Base-by-base conservation (phyloP, 2,329 filamentous ascomycete genomes). In the Fusarium sp. region DNA sequence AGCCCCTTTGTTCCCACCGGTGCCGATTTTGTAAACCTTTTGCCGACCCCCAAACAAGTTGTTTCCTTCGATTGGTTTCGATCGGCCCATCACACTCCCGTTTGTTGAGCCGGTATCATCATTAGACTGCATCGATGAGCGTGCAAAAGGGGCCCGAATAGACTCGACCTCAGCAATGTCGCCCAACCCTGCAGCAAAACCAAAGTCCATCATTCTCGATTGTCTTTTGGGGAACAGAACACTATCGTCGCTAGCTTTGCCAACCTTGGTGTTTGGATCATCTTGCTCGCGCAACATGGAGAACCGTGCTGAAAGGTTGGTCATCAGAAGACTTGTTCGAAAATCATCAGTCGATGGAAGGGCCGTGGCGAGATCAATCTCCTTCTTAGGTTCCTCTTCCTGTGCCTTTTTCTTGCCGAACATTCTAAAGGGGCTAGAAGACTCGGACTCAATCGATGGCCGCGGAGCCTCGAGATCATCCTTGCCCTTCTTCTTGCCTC, bases 201-300 rank as follows among this genome's bases (percentile, higher is more conserved):
- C 91, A 78, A 93, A 94, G 66, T 97, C 91, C 80, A 90, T 84
- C 74, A 97, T 83, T 66, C 93, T 90, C 2, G 95, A 98, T 73
- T 93, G 92, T 61, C 94, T 89, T 78, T 94, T 95, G 8, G 93
- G 93, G 72, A 91, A 93, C 26, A 98, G 84, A 7, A 98, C 95
- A 75, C 95, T 98, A 82, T 98, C 96, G 80, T 98, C 96, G 82
- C 93, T 96, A 22, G 96, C 96, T 82, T 98, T 98, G 66, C 96
- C 96, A 38, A 98, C 88, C 81, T 95, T 93, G 5, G 94, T 96
- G 71, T 87, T 92, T 3, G 96, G 96, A 78, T 98, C 95, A 81
- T 98, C 95, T 81, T 98, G 96, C 82, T 98, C 96, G 78, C 94
- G 88, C 38, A 98, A 86, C 96, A 98, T 98, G 76, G 96, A 98